A percentile compares a stretch with the other conserved stretches of the same genome.
Evolutionary conservation across 140 eudicot genomes (phyloP).

Genomic region (Stevia rebaudiana): DNA sequence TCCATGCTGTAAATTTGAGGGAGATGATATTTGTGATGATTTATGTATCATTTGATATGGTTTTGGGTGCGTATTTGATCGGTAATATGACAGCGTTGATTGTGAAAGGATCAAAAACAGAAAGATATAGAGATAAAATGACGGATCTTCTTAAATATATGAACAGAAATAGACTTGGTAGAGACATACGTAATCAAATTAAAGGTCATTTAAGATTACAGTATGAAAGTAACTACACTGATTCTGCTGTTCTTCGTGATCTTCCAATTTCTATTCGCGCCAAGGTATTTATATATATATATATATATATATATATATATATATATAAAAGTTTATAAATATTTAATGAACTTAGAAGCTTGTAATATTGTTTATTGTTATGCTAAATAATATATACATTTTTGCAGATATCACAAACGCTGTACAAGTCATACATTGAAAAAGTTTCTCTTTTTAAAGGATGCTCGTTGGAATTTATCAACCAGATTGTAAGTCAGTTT

Average conservation of each 20-base stretch:
- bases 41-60: constrained; percentile 88
- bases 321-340: neutral
- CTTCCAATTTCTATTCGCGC: constrained; percentile 91
- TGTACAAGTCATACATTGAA: constrained; percentile 58
- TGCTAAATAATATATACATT: constrained; percentile 6
- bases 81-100: constrained; percentile 97
- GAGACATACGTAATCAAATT: constrained; percentile 68
- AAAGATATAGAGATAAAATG: constrained; percentile 87
- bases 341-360: neutral
- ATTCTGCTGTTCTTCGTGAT: constrained; percentile 71
- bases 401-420: constrained; percentile 74
- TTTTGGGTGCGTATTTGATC: constrained; percentile 84
- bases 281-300: constrained; percentile 44
- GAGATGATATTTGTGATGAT: constrained; percentile 93
- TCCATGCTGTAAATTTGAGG: constrained; percentile 87
- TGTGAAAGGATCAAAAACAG: constrained; percentile 96
- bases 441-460: constrained; percentile 59
- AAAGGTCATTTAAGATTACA: constrained; percentile 85
- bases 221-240: constrained; percentile 88
- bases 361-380: neutral
- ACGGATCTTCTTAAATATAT: constrained; percentile 75
- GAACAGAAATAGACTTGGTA: constrained; percentile 90
- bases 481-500: constrained; percentile 68
- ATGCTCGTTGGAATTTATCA: constrained; percentile 78
- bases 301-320: neutral